These are phyloP conservation scores for Gloeostereum incarnatum DNA, from an alignment of 768 basidiomycete genomes.

Conservation along the genomic window DNA sequence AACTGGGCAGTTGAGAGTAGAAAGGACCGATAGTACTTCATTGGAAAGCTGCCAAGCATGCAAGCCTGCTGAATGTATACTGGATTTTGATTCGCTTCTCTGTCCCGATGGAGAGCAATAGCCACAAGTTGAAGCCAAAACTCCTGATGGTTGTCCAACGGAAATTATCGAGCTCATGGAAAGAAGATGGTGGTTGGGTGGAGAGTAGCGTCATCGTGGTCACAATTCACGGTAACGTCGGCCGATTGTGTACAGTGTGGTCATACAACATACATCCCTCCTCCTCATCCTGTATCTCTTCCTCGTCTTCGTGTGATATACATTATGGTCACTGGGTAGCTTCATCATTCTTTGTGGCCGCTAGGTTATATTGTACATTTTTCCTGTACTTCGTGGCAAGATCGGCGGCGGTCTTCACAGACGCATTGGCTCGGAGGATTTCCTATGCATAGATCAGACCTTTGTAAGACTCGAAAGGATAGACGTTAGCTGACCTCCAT, in stretches of 20 bases:
- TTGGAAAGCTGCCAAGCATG: conserved; percentile 44
- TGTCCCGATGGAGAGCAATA: conserved; percentile 55
- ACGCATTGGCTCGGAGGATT: conserved; percentile 68
- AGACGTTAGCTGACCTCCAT: conserved; percentile 50
- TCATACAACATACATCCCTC: no score
- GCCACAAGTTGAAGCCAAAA: conserved; percentile 42
- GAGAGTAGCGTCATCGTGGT: no score
- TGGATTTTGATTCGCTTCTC: conserved; percentile 31
- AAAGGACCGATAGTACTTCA: conserved; percentile 24
- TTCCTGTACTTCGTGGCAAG: conserved; percentile 81
- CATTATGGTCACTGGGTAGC: background rate
- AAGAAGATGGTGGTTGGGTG: no score
- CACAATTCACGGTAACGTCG: no score
- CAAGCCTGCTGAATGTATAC: conserved; percentile 37
- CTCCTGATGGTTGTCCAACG: conserved; percentile 25
- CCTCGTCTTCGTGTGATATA: no score
- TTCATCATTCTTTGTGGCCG: conserved; percentile 44
- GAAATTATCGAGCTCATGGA: conserved; percentile 19
- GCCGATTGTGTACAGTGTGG: no score
- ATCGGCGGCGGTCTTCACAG: conserved; percentile 74
- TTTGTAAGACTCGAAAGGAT: background rate
- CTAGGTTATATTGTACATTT: conserved; percentile 89
- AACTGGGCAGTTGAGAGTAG: background rate
- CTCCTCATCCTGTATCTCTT: no score
- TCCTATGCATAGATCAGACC: conserved; percentile 36